phyloP scores from a whole-genome alignment of 331 rosid genomes.

The Phaseolus coccineus region DNA sequence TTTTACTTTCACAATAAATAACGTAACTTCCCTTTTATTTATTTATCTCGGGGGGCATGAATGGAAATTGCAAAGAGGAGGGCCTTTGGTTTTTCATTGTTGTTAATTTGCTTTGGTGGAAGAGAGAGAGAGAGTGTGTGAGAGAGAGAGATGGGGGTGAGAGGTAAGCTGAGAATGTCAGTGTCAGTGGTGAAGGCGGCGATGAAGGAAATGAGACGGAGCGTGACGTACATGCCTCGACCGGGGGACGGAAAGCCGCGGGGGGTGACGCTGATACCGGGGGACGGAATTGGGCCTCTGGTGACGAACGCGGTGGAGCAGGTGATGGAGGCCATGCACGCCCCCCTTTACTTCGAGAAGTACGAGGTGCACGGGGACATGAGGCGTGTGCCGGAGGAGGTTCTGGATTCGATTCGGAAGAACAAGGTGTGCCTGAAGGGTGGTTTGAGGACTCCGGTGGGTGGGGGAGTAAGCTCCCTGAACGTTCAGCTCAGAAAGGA shows the following conservation, averaged over 20 bases:
- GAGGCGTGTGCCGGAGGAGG: conserved; percentile 69
- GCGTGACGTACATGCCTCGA: conserved; percentile 77
- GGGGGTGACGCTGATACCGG: conserved; percentile 68
- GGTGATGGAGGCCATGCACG: conserved; percentile 82
- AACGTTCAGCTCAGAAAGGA: conserved; percentile 70
- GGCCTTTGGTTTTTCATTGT: not conserved
- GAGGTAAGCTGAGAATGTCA: not conserved
- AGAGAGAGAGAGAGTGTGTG: too few species aligned
- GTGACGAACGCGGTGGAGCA: conserved; percentile 72
- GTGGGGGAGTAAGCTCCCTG: conserved; percentile 75
- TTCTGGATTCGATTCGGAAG: conserved; percentile 68
- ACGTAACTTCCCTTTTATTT: too few species aligned
- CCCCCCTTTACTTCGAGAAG: conserved; percentile 67
- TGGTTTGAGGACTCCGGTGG: conserved; percentile 69
- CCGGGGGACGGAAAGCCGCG: conserved; percentile 75
- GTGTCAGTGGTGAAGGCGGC: not conserved
- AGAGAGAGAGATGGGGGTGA: not conserved
- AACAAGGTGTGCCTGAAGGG: conserved; percentile 81
- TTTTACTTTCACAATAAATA: too few species aligned
- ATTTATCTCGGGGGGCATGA: conserved; percentile 25
- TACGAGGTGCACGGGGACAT: conserved; percentile 64
- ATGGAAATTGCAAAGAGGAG: conserved; percentile 6
- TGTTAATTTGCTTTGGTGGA: too few species aligned
- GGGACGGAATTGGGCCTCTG: conserved; percentile 69
- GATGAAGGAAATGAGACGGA: conserved; percentile 45